phyloP scores from a whole-genome alignment of 257 asterid genomes.

The Thymus mandschuricus region DNA sequence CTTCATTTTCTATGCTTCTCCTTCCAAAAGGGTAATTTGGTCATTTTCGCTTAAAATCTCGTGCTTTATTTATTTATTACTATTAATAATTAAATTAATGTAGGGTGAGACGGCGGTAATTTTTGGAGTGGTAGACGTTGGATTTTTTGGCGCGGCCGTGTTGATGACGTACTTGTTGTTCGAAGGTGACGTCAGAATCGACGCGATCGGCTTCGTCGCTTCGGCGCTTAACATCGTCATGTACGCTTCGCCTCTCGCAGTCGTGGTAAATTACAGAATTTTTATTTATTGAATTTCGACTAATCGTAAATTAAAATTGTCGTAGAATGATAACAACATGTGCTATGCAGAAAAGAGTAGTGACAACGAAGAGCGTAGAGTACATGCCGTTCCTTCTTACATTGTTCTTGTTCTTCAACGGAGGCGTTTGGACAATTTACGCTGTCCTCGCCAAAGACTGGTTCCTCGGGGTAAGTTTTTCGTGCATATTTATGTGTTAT shows the following conservation, averaged over 20 bases:
- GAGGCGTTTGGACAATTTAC: conserved; percentile 79
- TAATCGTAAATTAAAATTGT: too few relatives aligned
- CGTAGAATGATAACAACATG: too few relatives aligned
- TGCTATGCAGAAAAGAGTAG: conserved; percentile 63
- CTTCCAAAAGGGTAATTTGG: conserved; percentile 40
- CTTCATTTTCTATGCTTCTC: conserved; percentile 53
- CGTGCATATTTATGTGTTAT: too few relatives aligned
- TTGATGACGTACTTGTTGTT: conserved; percentile 40
- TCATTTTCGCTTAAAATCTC: too few relatives aligned
- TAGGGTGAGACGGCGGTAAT: conserved; percentile 53
- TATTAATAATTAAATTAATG: background rate
- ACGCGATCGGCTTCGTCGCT: conserved; percentile 55
- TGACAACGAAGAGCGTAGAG: conserved; percentile 68
- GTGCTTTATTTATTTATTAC: background rate
- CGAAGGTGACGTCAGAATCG: conserved; percentile 49
- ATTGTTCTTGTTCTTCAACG: conserved; percentile 68
- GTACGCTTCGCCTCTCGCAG: conserved; percentile 86
- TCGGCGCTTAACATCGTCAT: conserved; percentile 69
- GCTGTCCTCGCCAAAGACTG: conserved; percentile 63
- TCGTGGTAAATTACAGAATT: conserved; percentile 49
- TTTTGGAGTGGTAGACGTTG: conserved; percentile 53
- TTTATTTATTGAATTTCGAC: background rate
- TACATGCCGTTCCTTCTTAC: conserved; percentile 85
- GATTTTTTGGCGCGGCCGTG: conserved; percentile 45
- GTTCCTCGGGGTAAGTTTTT: conserved; percentile 73